Evolutionary conservation across 306 rosid genomes (phyloP).

Genomic region (Sphenostylis stenocarpa): DNA sequence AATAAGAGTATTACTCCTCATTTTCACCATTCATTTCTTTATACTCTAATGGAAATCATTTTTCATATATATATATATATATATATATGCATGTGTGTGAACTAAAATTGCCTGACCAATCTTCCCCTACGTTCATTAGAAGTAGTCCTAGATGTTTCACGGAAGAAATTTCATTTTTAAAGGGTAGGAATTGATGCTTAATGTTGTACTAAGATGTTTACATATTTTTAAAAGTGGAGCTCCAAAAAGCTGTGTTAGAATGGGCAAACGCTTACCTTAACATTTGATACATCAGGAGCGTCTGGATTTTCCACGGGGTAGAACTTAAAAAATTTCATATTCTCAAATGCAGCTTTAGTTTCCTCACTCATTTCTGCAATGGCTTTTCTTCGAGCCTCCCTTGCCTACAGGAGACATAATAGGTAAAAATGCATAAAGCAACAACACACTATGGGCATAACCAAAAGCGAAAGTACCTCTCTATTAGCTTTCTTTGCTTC

Average conservation of each 20-base stretch:
- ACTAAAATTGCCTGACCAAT: not conserved
- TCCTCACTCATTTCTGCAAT: constrained; percentile 73
- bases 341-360: constrained; percentile 64
- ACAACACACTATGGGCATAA: not conserved
- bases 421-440: not conserved
- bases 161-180: not conserved
- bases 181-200: not conserved
- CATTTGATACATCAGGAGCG: constrained; percentile 61
- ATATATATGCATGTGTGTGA: not conserved
- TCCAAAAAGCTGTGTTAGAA: not conserved
- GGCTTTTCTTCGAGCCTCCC: constrained; percentile 63
- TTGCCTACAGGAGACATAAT: constrained; percentile 49
- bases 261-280: constrained; percentile 49
- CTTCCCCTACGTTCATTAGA: not conserved
- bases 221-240: not conserved
- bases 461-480: constrained; percentile 45
- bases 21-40: too few species aligned
- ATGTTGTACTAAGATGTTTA: not conserved
- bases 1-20: too few species aligned
- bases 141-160: not conserved
- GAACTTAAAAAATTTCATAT: constrained; percentile 69
- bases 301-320: constrained; percentile 63
- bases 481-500: constrained; percentile 70
- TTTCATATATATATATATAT: not conserved
- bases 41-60: too few species aligned